phyloP scores from a whole-genome alignment of 768 basidiomycete genomes.

The Kwoniella sp. region DNA sequence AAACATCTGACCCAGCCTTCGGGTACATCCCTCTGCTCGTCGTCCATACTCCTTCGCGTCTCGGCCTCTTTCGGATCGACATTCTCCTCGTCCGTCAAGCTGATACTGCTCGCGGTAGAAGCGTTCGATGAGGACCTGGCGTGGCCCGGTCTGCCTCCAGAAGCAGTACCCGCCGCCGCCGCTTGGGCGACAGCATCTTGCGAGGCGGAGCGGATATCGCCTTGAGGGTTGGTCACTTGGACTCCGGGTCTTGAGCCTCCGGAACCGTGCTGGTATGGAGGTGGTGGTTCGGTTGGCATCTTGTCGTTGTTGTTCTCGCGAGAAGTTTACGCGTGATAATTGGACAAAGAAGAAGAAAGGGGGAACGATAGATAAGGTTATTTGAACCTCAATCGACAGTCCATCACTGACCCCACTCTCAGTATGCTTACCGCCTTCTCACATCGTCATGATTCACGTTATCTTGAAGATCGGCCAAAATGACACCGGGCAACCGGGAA shows the following conservation, averaged over 20 bases:
- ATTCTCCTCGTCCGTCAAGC: background rate
- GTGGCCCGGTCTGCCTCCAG: constrained; percentile 4
- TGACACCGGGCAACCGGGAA: too few species aligned
- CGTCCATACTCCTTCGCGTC: constrained; percentile 49
- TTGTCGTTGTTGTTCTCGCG: too few species aligned
- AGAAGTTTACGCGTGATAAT: too few species aligned
- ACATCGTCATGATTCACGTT: too few species aligned
- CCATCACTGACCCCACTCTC: too few species aligned
- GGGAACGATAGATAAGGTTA: too few species aligned
- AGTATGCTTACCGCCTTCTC: too few species aligned
- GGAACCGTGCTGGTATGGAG: constrained; percentile 5
- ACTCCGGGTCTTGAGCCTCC: constrained; percentile 6
- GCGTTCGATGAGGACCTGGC: constrained; percentile 7
- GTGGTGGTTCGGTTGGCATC: constrained; percentile 11
- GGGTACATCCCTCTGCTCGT: constrained; percentile 52
- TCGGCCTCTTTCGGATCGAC: constrained; percentile 17
- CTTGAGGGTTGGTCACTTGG: constrained; percentile 8
- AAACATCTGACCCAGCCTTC: constrained; percentile 55
- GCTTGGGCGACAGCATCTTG: constrained; percentile 13
- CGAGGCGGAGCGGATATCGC: constrained; percentile 10
- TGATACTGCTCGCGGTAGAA: constrained; percentile 9
- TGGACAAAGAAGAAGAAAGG: too few species aligned
- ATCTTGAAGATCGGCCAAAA: too few species aligned
- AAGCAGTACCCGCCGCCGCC: background rate
- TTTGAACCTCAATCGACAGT: too few species aligned